Percentiles rank a stretch among this genome's conserved stretches.
These are phyloP conservation scores for Lipomyces chichibuensis DNA, from an alignment of 805 yeast species.

Conservation along the genomic window DNA sequence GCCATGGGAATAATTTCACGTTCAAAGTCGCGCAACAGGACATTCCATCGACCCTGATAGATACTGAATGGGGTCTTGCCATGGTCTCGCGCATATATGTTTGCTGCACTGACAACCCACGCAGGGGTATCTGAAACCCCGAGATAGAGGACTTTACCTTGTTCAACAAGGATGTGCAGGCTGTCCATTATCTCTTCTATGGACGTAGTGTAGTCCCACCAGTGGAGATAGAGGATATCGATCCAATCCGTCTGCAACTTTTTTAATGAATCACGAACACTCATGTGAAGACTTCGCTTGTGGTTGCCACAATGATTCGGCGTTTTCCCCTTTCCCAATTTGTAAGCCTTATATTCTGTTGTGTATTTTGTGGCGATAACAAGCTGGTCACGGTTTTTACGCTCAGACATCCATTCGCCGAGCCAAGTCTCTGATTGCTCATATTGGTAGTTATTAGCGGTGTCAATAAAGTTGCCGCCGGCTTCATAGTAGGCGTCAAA, in stretches of 20 bases:
- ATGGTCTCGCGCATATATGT: constrained; percentile 34
- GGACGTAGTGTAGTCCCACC: constrained; percentile 39
- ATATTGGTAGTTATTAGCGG: constrained; percentile 37
- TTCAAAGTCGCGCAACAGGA: constrained; percentile 36
- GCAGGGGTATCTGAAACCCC: constrained; percentile 40
- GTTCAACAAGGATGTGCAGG: constrained; percentile 20
- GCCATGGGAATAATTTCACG: constrained; percentile 41
- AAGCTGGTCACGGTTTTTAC: constrained; percentile 36
- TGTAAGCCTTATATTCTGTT: neutral
- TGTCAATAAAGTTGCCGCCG: constrained; percentile 40
- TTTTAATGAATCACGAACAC: constrained; percentile 6
- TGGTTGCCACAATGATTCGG: constrained; percentile 12
- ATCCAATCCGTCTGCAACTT: constrained; percentile 38
- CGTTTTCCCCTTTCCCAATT: constrained; percentile 7
- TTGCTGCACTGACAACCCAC: constrained; percentile 34
- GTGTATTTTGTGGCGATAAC: constrained; percentile 46
- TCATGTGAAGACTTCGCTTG: constrained; percentile 5
- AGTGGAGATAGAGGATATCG: constrained; percentile 38
- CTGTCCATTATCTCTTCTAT: constrained; percentile 38
- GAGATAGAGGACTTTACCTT: constrained; percentile 38
- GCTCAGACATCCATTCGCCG: constrained; percentile 40
- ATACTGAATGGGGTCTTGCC: constrained; percentile 38
- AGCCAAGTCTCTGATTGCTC: constrained; percentile 39
- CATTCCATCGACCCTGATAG: constrained; percentile 39
- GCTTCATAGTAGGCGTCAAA: constrained; percentile 36